These are phyloP conservation scores for Eutypa lata DNA, from an alignment of 2,329 filamentous ascomycete genomes.

Conservation along the genomic window DNA sequence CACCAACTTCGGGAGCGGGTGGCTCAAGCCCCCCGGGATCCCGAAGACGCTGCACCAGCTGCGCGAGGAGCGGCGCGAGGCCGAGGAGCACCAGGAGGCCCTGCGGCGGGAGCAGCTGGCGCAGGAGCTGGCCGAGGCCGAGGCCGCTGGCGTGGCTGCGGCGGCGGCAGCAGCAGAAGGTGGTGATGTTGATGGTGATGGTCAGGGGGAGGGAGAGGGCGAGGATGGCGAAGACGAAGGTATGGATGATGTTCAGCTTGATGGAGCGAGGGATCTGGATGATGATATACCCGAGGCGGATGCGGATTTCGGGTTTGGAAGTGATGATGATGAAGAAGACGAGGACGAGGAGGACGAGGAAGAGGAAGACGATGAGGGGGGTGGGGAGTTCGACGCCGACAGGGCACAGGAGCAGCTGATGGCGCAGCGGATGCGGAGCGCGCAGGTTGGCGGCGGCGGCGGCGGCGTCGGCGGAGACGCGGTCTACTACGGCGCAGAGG, in stretches of 20 bases:
- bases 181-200: conserved; percentile 32
- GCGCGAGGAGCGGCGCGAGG: conserved; percentile 84
- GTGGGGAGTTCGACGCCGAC: conserved; percentile 27
- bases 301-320: conserved; percentile 49
- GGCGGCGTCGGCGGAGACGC: conserved; percentile 61
- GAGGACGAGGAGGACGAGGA: conserved; percentile 34
- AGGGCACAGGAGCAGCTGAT: conserved; percentile 38
- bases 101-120: conserved; percentile 67
- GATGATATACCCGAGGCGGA: conserved; percentile 71
- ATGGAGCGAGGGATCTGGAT: conserved; percentile 61
- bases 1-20: conserved; percentile 80
- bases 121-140: conserved; percentile 71
- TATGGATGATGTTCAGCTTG: conserved; percentile 55
- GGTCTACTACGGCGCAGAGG: conserved; percentile 54
- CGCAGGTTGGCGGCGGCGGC: too few species aligned
- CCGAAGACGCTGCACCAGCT: conserved; percentile 86
- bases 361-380: conserved; percentile 29
- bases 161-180: conserved; percentile 37
- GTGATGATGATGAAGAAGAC: conserved; percentile 37
- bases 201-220: conserved; percentile 42
- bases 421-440: conserved; percentile 43
- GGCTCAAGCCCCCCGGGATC: conserved; percentile 87
- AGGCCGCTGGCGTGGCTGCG: conserved; percentile 35
- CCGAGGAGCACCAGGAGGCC: conserved; percentile 78
- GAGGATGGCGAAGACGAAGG: conserved; percentile 44